A percentile compares a stretch with the other conserved stretches of the same genome.
These are phyloP conservation scores for Withania somnifera DNA, from an alignment of 305 asterid genomes.

Conservation along the genomic window DNA sequence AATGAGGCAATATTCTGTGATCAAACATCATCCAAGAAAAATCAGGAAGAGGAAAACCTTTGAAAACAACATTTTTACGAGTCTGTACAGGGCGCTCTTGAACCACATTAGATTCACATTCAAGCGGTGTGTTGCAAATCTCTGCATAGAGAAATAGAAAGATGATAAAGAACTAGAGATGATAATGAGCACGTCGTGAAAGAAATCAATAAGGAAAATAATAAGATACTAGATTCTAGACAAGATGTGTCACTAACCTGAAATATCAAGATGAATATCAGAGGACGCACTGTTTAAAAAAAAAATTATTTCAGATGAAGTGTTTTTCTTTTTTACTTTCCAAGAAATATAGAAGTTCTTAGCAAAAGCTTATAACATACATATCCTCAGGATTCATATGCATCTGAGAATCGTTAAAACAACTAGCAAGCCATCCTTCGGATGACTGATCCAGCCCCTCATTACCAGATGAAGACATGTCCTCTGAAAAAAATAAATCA, in stretches of 20 bases:
- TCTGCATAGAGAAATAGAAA: slow-evolving; percentile 30
- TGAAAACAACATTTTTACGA: slow-evolving; percentile 43
- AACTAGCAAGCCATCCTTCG: slow-evolving; percentile 76
- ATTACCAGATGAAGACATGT: slow-evolving; percentile 30
- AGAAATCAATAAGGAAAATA: neutral
- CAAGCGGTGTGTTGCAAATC: slow-evolving; percentile 30
- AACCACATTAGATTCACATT: slow-evolving; percentile 24
- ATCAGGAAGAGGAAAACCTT: slow-evolving; percentile 30
- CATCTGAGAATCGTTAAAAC: slow-evolving; percentile 59
- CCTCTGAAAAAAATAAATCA: slow-evolving; percentile 19
- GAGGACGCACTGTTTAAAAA: slow-evolving; percentile 31
- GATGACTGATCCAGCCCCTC: slow-evolving; percentile 58
- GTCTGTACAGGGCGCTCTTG: slow-evolving; percentile 39
- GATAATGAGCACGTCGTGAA: neutral
- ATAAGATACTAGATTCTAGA: neutral
- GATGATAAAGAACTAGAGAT: neutral
- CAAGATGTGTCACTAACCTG: slow-evolving; percentile 27
- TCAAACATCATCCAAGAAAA: neutral
- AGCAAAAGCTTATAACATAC: slow-evolving; percentile 27
- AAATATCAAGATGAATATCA: slow-evolving; percentile 42
- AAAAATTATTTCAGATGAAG: slow-evolving; percentile 7
- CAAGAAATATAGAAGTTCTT: neutral
- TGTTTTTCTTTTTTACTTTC: neutral
- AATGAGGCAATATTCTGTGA: neutral
- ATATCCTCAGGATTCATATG: slow-evolving; percentile 33